Evolutionary conservation across 495 filamentous ascomycete genomes (phyloP).

Genomic region (Penicillium desertorum): DNA sequence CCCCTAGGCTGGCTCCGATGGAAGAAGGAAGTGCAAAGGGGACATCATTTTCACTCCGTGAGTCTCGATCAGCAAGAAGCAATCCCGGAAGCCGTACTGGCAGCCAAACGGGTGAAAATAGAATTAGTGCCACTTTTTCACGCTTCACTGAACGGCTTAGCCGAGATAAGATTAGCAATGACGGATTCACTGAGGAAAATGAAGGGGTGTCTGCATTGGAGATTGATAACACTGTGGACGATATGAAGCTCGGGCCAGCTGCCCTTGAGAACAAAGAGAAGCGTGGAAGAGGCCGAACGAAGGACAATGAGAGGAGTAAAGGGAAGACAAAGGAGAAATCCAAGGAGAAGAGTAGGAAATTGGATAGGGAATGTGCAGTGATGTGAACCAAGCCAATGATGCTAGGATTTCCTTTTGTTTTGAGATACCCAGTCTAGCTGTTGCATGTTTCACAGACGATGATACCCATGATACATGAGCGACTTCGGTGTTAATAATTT

Average conservation of each 20-base stretch:
- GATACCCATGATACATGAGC: slow-evolving; percentile 29
- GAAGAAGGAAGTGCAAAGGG: slow-evolving; percentile 52
- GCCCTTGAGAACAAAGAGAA: slow-evolving; percentile 34
- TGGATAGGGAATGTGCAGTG: slow-evolving; percentile 70
- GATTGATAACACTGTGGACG: slow-evolving; percentile 29
- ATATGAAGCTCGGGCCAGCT: slow-evolving; percentile 28
- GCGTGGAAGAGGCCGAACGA: slow-evolving; percentile 31
- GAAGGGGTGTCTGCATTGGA: slow-evolving; percentile 34
- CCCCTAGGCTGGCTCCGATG: slow-evolving; percentile 44
- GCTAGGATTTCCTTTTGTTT: slow-evolving; percentile 1
- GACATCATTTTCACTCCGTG: slow-evolving; percentile 57
- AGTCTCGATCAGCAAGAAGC: slow-evolving; percentile 55
- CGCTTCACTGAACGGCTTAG: slow-evolving; percentile 58
- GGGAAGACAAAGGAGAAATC: slow-evolving; percentile 42
- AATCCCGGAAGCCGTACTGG: slow-evolving; percentile 63
- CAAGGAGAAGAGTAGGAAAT: slow-evolving; percentile 49
- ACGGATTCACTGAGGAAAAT: slow-evolving; percentile 30
- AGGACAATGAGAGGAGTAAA: slow-evolving; percentile 24
- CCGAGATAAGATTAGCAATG: slow-evolving; percentile 40
- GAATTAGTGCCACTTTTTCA: slow-evolving; percentile 65
- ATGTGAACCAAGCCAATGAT: slow-evolving; percentile 43
- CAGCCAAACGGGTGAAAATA: slow-evolving; percentile 65
- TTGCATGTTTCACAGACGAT: slow-evolving; percentile 22
- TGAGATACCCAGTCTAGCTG: slow-evolving; percentile 14
- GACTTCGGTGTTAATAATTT: neutral